Evolutionary conservation across 768 basidiomycete genomes (phyloP), one percentile per base, ranked within the genome.

Genomic region (Auricularia auricula-judae): DNA sequence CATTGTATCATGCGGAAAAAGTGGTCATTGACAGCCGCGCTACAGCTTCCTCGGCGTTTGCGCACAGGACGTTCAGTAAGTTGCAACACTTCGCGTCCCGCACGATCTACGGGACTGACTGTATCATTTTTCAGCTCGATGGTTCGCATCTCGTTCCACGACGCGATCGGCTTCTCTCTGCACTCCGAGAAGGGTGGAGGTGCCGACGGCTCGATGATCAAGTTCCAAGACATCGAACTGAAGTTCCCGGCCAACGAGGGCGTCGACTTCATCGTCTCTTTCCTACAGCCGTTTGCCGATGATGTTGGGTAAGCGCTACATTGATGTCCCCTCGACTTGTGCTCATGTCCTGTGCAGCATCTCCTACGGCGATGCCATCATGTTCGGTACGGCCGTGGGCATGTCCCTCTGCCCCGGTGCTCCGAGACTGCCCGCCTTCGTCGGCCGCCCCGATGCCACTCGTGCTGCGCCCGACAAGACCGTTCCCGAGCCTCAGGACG

Each of bases 371-470:
- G 65, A 74, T 67, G 71, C 64, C 70, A 78, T 83, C 61, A 77
- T 80, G 65, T 78, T 82, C 65, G 81, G 81, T 21, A 78, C 67
- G 12, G 79, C 80, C 2, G 76, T 79, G 36, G 77, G 76, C 61
- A 70, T 77, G 16, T 69, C 71, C 53, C 79, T 79, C 63, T 81
- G 80, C 66, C 73, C 75, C 2, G 80, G 80, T 67, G 78, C 78
- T 14, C 80, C 80, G 8, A 65, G 10, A 70, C 70, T 23, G 67
- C 66, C 36, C 68, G 29, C 29, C 29, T 29, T 29, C 2, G 29
- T 29, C 29, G 29, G 29, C 29, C 29, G 29, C 29, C 29, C 29
- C 29, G 29, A 29, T 29, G 29, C 29, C 29, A 29, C 29, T 29
- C 29, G 29, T 29, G 29, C 29, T 29, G 29, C 29, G 29, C 29